Percentiles rank a stretch among this genome's conserved stretches.
phyloP scores from a whole-genome alignment of 805 yeast genomes.

The Wickerhamiella shivajii region DNA sequence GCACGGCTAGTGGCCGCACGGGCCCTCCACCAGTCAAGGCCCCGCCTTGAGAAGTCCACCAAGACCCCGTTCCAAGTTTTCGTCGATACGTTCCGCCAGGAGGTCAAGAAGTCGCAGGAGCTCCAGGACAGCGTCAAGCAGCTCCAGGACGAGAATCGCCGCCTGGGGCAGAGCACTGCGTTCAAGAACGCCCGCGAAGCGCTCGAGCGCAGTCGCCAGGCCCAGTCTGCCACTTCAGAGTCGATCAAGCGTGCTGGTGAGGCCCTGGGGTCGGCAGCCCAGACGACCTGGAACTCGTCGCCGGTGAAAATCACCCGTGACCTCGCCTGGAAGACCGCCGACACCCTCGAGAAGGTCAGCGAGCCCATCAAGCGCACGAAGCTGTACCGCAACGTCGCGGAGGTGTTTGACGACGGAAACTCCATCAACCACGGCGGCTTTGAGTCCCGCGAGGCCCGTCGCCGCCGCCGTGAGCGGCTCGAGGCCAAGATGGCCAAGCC shows the following conservation, averaged over 20 bases:
- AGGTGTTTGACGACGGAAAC: slow-evolving; percentile 85
- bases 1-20: too few relatives aligned
- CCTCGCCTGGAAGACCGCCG: slow-evolving; percentile 71
- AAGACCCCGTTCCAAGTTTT: slow-evolving; percentile 72
- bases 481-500: slow-evolving; percentile 37
- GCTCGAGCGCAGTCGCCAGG: slow-evolving; percentile 66
- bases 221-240: slow-evolving; percentile 50
- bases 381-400: slow-evolving; percentile 75
- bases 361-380: slow-evolving; percentile 90
- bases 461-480: slow-evolving; percentile 43
- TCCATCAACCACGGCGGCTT: slow-evolving; percentile 85
- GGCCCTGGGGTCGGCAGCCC: slow-evolving; percentile 78
- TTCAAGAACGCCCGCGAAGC: slow-evolving; percentile 90
- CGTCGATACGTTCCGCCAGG: slow-evolving; percentile 77
- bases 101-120: slow-evolving; percentile 82
- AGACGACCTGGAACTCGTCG: slow-evolving; percentile 91
- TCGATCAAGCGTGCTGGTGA: slow-evolving; percentile 83
- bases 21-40: too few relatives aligned
- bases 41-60: slow-evolving; percentile 13
- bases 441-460: slow-evolving; percentile 70
- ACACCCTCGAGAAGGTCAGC: slow-evolving; percentile 62
- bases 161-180: slow-evolving; percentile 86
- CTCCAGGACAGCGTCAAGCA: slow-evolving; percentile 88
- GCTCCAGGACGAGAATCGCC: slow-evolving; percentile 88
- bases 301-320: slow-evolving; percentile 80